phyloP scores from a whole-genome alignment of 148 eudicot species.

The Rhododendron griersonianum region DNA sequence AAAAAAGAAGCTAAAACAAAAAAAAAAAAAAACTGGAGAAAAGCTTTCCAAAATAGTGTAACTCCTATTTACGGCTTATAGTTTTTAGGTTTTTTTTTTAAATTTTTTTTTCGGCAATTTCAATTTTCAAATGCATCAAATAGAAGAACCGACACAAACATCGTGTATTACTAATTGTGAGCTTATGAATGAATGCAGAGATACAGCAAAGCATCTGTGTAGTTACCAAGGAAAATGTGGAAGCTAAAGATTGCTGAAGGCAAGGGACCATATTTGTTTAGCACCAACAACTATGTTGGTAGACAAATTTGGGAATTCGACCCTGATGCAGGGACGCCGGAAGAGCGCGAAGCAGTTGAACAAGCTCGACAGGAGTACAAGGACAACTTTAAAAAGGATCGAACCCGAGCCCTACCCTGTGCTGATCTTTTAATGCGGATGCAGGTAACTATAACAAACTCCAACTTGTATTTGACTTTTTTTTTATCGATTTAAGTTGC shows the following conservation, averaged over 20 bases:
- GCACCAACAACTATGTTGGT: conserved; percentile 15
- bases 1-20: too few species aligned
- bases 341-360: conserved; percentile 9
- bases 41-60: too few species aligned
- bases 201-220: background rate
- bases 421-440: conserved; percentile 13
- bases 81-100: too few species aligned
- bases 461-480: too few species aligned
- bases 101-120: too few species aligned
- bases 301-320: conserved; percentile 14
- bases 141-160: too few species aligned
- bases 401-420: background rate
- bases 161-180: background rate
- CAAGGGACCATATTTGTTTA: conserved; percentile 10
- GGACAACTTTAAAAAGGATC: background rate
- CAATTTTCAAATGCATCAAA: too few species aligned
- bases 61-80: too few species aligned
- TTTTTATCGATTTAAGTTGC: too few species aligned
- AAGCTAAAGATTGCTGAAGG: conserved; percentile 18
- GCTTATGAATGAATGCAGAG: background rate
- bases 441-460: conserved; percentile 4
- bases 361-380: background rate
- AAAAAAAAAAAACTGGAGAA: too few species aligned
- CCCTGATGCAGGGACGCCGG: conserved; percentile 4
- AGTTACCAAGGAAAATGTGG: conserved; percentile 8